These are phyloP conservation scores for Penicillium pulvis DNA, from an alignment of 495 filamentous ascomycete species.

Conservation along the genomic window DNA sequence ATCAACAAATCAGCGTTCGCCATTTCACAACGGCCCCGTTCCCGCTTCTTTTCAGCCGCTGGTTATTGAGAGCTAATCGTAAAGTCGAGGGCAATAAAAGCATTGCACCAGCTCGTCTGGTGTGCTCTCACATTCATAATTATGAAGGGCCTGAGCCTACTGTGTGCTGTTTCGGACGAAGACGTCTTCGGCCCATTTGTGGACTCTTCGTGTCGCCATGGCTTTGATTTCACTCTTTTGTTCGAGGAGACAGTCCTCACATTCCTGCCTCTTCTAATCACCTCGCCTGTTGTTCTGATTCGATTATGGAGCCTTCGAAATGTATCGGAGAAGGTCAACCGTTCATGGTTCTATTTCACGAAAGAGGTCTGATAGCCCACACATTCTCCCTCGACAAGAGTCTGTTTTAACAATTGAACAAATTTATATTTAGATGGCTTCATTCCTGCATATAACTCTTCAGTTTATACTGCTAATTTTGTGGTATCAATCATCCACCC, in stretches of 20 bases:
- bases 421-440: slow-evolving; percentile 9
- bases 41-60: slow-evolving; percentile 4
- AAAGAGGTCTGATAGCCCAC: slow-evolving; percentile 17
- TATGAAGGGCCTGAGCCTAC: slow-evolving; percentile 1
- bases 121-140: background rate
- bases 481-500: slow-evolving; percentile 15
- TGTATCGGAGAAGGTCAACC: slow-evolving; percentile 24
- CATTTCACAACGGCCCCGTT: slow-evolving; percentile 3
- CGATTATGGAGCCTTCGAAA: slow-evolving; percentile 15
- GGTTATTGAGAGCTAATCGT: background rate
- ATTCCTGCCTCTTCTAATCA: slow-evolving; percentile 13
- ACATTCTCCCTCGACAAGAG: background rate
- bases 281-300: slow-evolving; percentile 5
- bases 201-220: slow-evolving; percentile 17
- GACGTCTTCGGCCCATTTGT: slow-evolving; percentile 25
- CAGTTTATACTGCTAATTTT: slow-evolving; percentile 18
- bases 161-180: slow-evolving; percentile 17
- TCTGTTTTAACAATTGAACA: background rate
- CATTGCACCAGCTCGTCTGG: background rate
- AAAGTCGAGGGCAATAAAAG: slow-evolving; percentile 1
- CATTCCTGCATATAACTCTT: slow-evolving; percentile 18
- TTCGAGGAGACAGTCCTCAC: slow-evolving; percentile 28
- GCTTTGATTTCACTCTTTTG: slow-evolving; percentile 25
- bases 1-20: slow-evolving; percentile 4
- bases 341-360: slow-evolving; percentile 26